Evolutionary conservation across 1,139 yeast species (phyloP).

Genomic region (Diutina siamensis): DNA sequence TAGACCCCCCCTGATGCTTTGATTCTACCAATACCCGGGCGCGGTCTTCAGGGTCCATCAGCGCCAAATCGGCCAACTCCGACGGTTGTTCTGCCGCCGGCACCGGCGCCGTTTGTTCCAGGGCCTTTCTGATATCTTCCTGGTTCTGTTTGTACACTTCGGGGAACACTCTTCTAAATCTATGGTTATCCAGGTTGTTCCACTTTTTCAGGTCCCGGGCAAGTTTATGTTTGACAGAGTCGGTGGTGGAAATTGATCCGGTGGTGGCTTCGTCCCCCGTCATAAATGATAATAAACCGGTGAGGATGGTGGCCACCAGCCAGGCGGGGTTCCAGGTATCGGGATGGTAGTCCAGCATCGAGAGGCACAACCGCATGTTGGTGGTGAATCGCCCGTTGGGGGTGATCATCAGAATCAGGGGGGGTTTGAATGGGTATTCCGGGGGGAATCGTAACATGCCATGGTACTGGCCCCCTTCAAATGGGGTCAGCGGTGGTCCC

Average conservation of each 20-base stretch:
- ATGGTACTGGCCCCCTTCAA: constrained; percentile 79
- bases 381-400: constrained; percentile 77
- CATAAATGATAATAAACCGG: constrained; percentile 83
- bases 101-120: neutral
- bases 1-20: constrained; percentile 8
- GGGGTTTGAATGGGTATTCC: constrained; percentile 89
- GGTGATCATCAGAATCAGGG: constrained; percentile 79
- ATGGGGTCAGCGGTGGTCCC: constrained; percentile 85
- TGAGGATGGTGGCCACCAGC: constrained; percentile 80
- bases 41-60: constrained; percentile 34
- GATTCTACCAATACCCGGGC: constrained; percentile 25
- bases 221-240: constrained; percentile 23
- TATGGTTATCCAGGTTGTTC: constrained; percentile 45
- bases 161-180: constrained; percentile 57
- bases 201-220: constrained; percentile 49
- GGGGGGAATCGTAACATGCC: constrained; percentile 76
- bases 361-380: constrained; percentile 69
- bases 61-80: constrained; percentile 14
- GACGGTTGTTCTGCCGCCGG: constrained; percentile 4
- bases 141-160: constrained; percentile 45
- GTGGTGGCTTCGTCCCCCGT: constrained; percentile 37
- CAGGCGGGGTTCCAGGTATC: constrained; percentile 94
- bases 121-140: neutral
- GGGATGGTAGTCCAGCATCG: constrained; percentile 90
- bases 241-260: constrained; percentile 28